phyloP scores from a whole-genome alignment of 306 rosid species.

The Alnus rubra region DNA sequence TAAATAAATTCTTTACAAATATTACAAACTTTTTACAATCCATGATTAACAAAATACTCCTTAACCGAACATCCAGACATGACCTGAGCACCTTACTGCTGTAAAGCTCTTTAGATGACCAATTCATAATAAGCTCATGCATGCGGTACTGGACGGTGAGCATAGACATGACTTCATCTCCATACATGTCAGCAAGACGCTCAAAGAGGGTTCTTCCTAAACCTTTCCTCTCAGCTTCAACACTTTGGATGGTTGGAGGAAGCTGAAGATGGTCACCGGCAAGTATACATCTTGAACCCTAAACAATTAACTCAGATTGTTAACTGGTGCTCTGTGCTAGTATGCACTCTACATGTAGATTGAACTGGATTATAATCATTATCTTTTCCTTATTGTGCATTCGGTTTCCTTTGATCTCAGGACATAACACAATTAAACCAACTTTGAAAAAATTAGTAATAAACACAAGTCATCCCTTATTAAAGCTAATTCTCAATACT shows the following conservation, averaged over 20 bases:
- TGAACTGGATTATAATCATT: constrained; percentile 25
- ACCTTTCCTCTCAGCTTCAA: constrained; percentile 98
- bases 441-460: neutral
- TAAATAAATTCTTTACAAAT: neutral
- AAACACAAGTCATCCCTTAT: neutral
- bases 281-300: constrained; percentile 99
- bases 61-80: constrained; percentile 27
- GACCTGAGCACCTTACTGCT: constrained; percentile 70
- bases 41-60: constrained; percentile 21
- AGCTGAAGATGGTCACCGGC: constrained; percentile 99
- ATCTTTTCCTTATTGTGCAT: neutral
- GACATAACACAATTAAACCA: neutral
- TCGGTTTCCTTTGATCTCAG: neutral
- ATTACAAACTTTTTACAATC: constrained; percentile 1
- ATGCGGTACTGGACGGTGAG: constrained; percentile 96
- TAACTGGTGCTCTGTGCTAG: constrained; percentile 14
- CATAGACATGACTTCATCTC: constrained; percentile 80
- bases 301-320: constrained; percentile 52
- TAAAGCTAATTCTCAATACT: neutral
- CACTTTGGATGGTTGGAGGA: constrained; percentile 99
- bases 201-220: constrained; percentile 93
- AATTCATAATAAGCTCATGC: constrained; percentile 92
- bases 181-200: constrained; percentile 83
- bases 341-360: constrained; percentile 10
- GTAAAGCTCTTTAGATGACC: constrained; percentile 99